Conservation (phyloP, 306 rosid species). For the Citrullus colocynthis region DNA sequence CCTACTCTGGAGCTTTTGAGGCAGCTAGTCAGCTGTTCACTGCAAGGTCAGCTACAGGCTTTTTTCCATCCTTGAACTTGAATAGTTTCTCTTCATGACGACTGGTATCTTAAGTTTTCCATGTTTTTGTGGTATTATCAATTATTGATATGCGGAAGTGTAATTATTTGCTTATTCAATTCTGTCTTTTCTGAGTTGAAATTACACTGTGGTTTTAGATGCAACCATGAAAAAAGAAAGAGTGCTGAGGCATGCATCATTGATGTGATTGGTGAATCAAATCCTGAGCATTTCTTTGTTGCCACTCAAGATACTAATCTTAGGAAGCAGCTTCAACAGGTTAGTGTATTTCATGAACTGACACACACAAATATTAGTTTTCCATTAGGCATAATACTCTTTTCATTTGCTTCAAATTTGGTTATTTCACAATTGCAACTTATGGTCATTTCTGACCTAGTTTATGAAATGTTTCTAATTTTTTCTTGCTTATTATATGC, state of each 20-base stretch:
- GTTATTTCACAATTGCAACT: neutral
- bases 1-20: slow-evolving; percentile 37
- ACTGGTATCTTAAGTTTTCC: neutral
- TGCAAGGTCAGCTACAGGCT: slow-evolving; percentile 35
- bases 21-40: slow-evolving; percentile 41
- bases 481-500: too few species aligned
- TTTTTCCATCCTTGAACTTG: neutral
- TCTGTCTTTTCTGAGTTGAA: neutral
- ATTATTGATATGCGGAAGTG: neutral
- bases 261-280: slow-evolving; percentile 57
- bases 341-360: neutral
- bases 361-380: neutral
- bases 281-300: slow-evolving; percentile 70
- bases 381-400: neutral
- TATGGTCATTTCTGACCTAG: neutral
- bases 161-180: neutral
- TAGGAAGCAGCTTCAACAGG: slow-evolving; percentile 52
- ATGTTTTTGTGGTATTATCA: neutral
- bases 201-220: slow-evolving; percentile 29
- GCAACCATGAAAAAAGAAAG: slow-evolving; percentile 45
- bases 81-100: neutral
- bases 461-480: neutral
- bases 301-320: slow-evolving; percentile 60
- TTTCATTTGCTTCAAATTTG: neutral
- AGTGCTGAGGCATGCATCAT: slow-evolving; percentile 47